Evolutionary conservation across 2,329 filamentous ascomycete species (phyloP), one percentile per base, ranked within the genome.

Genomic region (Claviceps pusilla): DNA sequence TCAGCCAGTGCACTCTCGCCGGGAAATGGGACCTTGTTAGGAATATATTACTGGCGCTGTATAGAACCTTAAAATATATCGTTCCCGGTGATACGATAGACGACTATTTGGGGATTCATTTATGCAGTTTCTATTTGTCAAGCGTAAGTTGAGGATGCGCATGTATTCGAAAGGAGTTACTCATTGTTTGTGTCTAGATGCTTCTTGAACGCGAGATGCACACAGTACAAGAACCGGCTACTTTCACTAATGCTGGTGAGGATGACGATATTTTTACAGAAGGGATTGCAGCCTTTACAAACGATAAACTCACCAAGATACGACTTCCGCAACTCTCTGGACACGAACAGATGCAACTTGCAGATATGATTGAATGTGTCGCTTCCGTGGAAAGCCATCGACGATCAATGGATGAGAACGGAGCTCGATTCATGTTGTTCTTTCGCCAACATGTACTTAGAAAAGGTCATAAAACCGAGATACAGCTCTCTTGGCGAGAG

Each of bases 371-470:
- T 41, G 88, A 95, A 68, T 95, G 89, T 57, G 81, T 86, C 48
- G 86, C 87, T 4, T 80, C 87, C 43, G 87, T 95, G 0, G 89
- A 95, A 65, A 87, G 86, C 62, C 88, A 96, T 63, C 81, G 89
- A 19, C 81, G 88, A 6, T 95, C 89, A 3, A 86, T 96, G 71
- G 90, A 96, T 63, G 87, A 88, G 62, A 95, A 95, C 63, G 90
- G 87, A 3, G 85, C 87, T 9, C 82, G 89, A 47, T 96, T 90
- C 67, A 80, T 95, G 69, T 74, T 95, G 12, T 93, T 93, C 68
- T 93, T 91, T 70, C 79, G 88, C 24, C 86, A 94, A 62, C 83
- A 91, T 65, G 82, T 82, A 51, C 72, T 94, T 50, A 80, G 84
- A 33, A 83, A 82, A 65, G 76, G 77, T 50, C 79, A 83, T 56